Evolutionary conservation across 305 asterid genomes (phyloP).

Genomic region (Lippia alba): DNA sequence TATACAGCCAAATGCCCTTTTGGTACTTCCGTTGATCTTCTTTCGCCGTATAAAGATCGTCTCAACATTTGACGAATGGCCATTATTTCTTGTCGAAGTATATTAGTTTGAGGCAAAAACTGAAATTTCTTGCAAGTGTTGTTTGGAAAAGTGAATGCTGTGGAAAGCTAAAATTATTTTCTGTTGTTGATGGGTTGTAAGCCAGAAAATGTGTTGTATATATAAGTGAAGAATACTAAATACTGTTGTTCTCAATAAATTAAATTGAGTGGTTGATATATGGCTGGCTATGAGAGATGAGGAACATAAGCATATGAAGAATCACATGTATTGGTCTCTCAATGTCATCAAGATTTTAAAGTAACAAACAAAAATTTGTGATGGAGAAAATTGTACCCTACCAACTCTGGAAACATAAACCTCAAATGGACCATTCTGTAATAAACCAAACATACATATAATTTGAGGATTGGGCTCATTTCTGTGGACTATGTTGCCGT

Average conservation of each 20-base stretch:
- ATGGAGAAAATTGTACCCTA: not conserved
- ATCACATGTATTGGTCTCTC: not conserved
- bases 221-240: not conserved
- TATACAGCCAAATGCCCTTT: not conserved
- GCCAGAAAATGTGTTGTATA: slow-evolving; percentile 32
- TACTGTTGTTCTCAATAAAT: not conserved
- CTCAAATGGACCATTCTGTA: too few relatives aligned
- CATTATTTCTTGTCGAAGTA: slow-evolving; percentile 7
- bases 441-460: too few relatives aligned
- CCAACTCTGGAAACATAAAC: not conserved
- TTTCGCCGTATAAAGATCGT: slow-evolving; percentile 33
- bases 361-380: too few relatives aligned
- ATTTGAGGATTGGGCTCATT: too few relatives aligned
- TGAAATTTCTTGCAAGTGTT: not conserved
- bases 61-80: slow-evolving; percentile 38
- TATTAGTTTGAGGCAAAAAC: not conserved
- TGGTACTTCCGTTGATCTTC: slow-evolving; percentile 12
- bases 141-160: not conserved
- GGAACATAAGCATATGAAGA: slow-evolving; percentile 23
- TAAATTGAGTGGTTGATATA: slow-evolving; percentile 1
- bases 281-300: not conserved
- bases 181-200: slow-evolving; percentile 22
- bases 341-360: too few relatives aligned
- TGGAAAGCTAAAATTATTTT: slow-evolving; percentile 1
- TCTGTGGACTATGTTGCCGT: too few relatives aligned